These are phyloP conservation scores for Sclerotiophoma versabilis DNA, from an alignment of 2,329 filamentous ascomycete genomes.

Conservation along the genomic window DNA sequence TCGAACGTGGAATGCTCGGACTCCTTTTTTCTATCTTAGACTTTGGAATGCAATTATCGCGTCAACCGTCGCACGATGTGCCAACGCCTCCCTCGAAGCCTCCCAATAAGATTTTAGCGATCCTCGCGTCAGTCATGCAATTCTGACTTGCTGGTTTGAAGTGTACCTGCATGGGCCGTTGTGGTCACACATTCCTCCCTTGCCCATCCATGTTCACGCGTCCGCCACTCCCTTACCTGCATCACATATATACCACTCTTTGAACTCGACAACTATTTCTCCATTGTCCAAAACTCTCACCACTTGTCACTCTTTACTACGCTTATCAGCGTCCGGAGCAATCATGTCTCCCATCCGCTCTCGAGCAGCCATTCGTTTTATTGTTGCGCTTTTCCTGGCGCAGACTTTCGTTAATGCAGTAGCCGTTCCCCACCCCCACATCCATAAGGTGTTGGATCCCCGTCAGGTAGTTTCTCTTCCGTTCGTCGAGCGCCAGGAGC, in stretches of 20 bases:
- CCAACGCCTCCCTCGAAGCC: slow-evolving; percentile 8
- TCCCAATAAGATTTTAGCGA: slow-evolving; percentile 12
- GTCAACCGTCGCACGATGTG: slow-evolving; percentile 12
- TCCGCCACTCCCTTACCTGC: slow-evolving; percentile 19
- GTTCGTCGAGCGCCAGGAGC: slow-evolving; percentile 6
- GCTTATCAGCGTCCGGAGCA: slow-evolving; percentile 17
- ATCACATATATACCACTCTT: slow-evolving; percentile 16
- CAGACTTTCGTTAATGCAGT: slow-evolving; percentile 19
- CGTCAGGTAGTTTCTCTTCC: slow-evolving; percentile 13
- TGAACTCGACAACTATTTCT: not conserved
- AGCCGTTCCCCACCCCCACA: slow-evolving; percentile 14
- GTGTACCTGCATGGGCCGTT: slow-evolving; percentile 14
- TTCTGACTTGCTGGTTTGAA: slow-evolving; percentile 14
- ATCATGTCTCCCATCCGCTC: slow-evolving; percentile 18
- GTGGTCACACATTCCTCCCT: slow-evolving; percentile 20
- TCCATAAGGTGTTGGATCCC: slow-evolving; percentile 9
- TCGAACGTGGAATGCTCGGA: slow-evolving; percentile 19
- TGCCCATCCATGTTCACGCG: slow-evolving; percentile 9
- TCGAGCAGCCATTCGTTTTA: slow-evolving; percentile 20
- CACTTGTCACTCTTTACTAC: slow-evolving; percentile 18
- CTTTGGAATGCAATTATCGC: slow-evolving; percentile 17
- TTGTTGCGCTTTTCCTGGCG: slow-evolving; percentile 16
- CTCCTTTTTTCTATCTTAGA: slow-evolving; percentile 5
- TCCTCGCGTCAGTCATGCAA: slow-evolving; percentile 18
- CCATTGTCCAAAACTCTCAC: slow-evolving; percentile 14